Evolutionary conservation across 768 basidiomycete genomes (phyloP).

Genomic region (Auriculariales sp.): DNA sequence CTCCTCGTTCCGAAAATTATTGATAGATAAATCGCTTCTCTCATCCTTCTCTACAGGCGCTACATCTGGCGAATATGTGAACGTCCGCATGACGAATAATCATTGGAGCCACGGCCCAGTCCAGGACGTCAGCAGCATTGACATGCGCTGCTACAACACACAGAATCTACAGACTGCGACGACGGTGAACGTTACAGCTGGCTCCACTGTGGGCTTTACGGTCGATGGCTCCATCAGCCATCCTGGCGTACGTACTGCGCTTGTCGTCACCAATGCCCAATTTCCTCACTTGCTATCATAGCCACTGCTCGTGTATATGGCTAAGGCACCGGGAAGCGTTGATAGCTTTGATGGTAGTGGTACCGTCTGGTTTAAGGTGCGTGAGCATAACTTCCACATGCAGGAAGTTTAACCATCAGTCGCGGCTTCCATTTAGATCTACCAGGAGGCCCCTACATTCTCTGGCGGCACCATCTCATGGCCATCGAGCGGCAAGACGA

Average conservation of each 20-base stretch:
- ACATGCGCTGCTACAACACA: not conserved
- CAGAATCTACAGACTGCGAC: not conserved
- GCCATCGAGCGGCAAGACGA: not conserved
- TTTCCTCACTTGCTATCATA: not conserved
- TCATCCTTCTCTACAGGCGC: constrained; percentile 25
- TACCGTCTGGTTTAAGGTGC: constrained; percentile 5
- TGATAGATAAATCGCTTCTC: too few relatives aligned
- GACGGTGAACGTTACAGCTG: constrained; percentile 1
- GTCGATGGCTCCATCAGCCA: constrained; percentile 1
- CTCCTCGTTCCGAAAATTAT: too few relatives aligned
- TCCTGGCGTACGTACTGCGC: constrained; percentile 1
- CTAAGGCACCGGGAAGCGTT: not conserved
- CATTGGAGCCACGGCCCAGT: constrained; percentile 24
- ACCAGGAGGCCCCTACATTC: not conserved
- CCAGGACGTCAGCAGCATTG: not conserved
- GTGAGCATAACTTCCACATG: too few relatives aligned
- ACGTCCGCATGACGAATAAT: constrained; percentile 33
- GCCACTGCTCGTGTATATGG: constrained; percentile 4
- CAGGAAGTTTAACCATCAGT: too few relatives aligned
- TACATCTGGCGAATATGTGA: constrained; percentile 24
- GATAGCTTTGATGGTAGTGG: constrained; percentile 1
- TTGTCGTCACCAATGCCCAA: not conserved
- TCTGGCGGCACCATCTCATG: not conserved
- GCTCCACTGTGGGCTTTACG: constrained; percentile 2
- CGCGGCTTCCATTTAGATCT: too few relatives aligned